Percentiles rank a stretch among this genome's conserved stretches.
Evolutionary conservation across 2,329 filamentous ascomycete species (phyloP).

Genomic region (Cordyceps sp.): DNA sequence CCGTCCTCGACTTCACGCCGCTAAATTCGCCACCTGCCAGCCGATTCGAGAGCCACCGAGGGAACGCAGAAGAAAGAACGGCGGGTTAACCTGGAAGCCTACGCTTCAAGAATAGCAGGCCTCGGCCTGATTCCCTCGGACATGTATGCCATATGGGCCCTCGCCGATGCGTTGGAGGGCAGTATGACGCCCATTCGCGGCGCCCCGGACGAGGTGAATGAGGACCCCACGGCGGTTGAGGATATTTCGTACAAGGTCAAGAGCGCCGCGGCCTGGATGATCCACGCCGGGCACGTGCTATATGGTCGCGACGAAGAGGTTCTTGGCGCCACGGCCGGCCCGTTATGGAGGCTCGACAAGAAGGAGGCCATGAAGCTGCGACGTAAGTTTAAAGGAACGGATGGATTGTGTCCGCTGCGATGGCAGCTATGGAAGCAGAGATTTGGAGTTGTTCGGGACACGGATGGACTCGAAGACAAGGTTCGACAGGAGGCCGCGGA

Average conservation of each 20-base stretch:
- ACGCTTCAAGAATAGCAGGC: slow-evolving; percentile 3
- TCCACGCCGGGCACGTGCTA: slow-evolving; percentile 2
- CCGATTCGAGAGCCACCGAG: neutral
- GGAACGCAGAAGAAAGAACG: neutral
- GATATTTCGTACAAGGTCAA: slow-evolving; percentile 3
- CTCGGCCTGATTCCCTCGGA: neutral
- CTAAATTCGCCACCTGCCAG: slow-evolving; percentile 2
- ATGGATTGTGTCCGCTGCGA: slow-evolving; percentile 4
- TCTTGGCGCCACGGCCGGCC: slow-evolving; percentile 4
- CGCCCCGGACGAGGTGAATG: slow-evolving; percentile 4
- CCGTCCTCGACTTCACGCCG: slow-evolving; percentile 2
- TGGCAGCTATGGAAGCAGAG: slow-evolving; percentile 7
- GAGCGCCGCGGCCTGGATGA: slow-evolving; percentile 3
- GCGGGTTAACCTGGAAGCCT: too few relatives aligned
- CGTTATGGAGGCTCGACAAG: slow-evolving; percentile 6
- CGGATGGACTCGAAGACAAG: too few relatives aligned
- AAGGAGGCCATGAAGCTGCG: slow-evolving; percentile 3
- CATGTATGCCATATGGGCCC: slow-evolving; percentile 5
- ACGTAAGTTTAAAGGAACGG: slow-evolving; percentile 4
- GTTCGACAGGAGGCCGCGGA: too few relatives aligned
- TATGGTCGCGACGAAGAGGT: slow-evolving; percentile 5
- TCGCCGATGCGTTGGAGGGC: slow-evolving; percentile 6
- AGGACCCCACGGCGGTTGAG: slow-evolving; percentile 2
- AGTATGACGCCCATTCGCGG: slow-evolving; percentile 4
- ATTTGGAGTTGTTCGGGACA: slow-evolving; percentile 4